Conservation (phyloP, 208 protist species). For the Porcisia deanei region DNA sequence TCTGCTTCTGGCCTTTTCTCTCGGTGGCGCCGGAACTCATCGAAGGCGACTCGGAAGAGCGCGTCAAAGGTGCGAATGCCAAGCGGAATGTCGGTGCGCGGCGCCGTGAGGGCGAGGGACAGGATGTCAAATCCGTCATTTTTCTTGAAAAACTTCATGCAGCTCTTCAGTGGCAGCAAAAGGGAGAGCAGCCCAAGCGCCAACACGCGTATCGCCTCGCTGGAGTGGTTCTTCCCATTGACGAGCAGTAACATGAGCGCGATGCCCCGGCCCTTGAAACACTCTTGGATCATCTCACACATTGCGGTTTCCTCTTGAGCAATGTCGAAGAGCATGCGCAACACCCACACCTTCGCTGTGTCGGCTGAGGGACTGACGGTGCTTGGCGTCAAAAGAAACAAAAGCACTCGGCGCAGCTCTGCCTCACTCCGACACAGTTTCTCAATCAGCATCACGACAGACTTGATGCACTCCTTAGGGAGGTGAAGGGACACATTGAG, state of each 20-base stretch:
- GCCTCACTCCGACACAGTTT: slow-evolving; percentile 75
- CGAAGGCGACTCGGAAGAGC: slow-evolving; percentile 84
- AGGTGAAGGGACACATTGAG: slow-evolving; percentile 53
- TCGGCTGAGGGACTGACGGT: slow-evolving; percentile 34
- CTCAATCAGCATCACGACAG: slow-evolving; percentile 79
- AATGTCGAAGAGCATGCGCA: slow-evolving; percentile 92
- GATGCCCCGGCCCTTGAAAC: slow-evolving; percentile 62
- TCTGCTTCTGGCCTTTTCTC: slow-evolving; percentile 26
- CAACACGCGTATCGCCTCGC: slow-evolving; percentile 79
- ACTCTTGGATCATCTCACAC: slow-evolving; percentile 63
- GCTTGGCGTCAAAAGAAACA: slow-evolving; percentile 59
- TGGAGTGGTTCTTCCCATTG: slow-evolving; percentile 70
- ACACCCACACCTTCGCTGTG: slow-evolving; percentile 67
- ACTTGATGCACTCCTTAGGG: slow-evolving; percentile 73
- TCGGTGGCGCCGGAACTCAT: slow-evolving; percentile 55
- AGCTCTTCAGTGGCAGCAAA: slow-evolving; percentile 69
- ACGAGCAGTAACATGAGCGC: slow-evolving; percentile 71
- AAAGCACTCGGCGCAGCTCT: slow-evolving; percentile 66
- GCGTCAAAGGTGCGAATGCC: slow-evolving; percentile 73
- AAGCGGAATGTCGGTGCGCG: slow-evolving; percentile 43
- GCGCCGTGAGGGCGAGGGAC: slow-evolving; percentile 54
- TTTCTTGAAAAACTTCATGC: slow-evolving; percentile 63
- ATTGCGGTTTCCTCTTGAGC: slow-evolving; percentile 63
- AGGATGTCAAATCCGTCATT: slow-evolving; percentile 72
- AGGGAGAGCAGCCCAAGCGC: slow-evolving; percentile 81